A percentile compares a stretch with the other conserved stretches of the same genome.
Conservation (phyloP, 805 yeast genomes). For the Torulaspora maleeae region DNA sequence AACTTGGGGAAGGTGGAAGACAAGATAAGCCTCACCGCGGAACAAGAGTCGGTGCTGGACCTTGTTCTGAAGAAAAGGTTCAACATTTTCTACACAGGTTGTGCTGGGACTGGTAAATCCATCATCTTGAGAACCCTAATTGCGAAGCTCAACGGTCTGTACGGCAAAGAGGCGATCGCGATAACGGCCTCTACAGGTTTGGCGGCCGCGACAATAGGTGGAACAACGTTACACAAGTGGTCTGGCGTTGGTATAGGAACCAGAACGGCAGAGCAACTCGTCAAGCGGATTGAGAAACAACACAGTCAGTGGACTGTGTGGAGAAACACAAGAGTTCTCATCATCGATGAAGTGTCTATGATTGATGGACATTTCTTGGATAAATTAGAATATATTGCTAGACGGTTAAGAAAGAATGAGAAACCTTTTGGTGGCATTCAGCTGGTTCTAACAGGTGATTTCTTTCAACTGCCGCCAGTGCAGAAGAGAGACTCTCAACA, state of each 20-base stretch:
- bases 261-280: constrained; percentile 44
- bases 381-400: constrained; percentile 68
- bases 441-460: constrained; percentile 86
- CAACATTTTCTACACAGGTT: constrained; percentile 72
- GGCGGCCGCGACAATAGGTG: constrained; percentile 93
- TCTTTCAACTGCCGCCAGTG: constrained; percentile 93
- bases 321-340: constrained; percentile 62
- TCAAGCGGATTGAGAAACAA: constrained; percentile 18
- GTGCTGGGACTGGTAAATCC: constrained; percentile 88
- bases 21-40: constrained; percentile 36
- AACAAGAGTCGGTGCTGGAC: constrained; percentile 50
- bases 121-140: constrained; percentile 64
- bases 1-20: constrained; percentile 9
- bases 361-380: constrained; percentile 74
- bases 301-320: constrained; percentile 40
- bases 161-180: constrained; percentile 54
- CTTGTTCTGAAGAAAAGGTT: constrained; percentile 46
- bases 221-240: constrained; percentile 79
- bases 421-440: constrained; percentile 94
- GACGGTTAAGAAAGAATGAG: constrained; percentile 43
- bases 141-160: constrained; percentile 41
- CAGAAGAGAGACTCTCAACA: constrained; percentile 38
- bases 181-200: constrained; percentile 95
- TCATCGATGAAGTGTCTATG: constrained; percentile 95
- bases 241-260: constrained; percentile 81